A percentile compares a stretch with the other conserved stretches of the same genome.
Evolutionary conservation across 2,329 filamentous ascomycete genomes (phyloP).

Genomic region (Tolypocladium sp.): DNA sequence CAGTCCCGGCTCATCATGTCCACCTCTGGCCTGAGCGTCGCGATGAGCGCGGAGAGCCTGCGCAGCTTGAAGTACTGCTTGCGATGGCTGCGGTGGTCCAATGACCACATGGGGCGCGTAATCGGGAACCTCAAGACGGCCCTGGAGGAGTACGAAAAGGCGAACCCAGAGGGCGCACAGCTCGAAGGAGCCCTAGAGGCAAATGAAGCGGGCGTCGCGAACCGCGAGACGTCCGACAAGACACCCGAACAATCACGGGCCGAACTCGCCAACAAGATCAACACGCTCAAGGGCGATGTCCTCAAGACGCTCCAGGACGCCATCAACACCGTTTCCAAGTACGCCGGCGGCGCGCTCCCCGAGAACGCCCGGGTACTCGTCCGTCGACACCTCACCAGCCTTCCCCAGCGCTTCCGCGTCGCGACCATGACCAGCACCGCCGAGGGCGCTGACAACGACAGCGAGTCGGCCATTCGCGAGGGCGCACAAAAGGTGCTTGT

Average conservation of each 20-base stretch:
- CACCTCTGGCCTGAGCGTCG: slow-evolving; percentile 82
- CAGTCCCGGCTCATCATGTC: slow-evolving; percentile 80
- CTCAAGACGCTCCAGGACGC: slow-evolving; percentile 73
- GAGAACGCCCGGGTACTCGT: slow-evolving; percentile 82
- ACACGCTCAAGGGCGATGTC: slow-evolving; percentile 58
- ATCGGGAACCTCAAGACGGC: slow-evolving; percentile 66
- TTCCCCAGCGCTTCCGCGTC: slow-evolving; percentile 74
- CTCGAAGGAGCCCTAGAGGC: neutral
- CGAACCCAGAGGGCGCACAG: slow-evolving; percentile 5
- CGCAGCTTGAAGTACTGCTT: slow-evolving; percentile 79
- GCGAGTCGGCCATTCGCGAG: slow-evolving; percentile 31
- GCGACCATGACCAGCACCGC: slow-evolving; percentile 42
- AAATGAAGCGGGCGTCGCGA: neutral
- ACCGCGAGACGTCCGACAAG: slow-evolving; percentile 5
- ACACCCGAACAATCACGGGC: slow-evolving; percentile 19
- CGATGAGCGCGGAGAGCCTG: slow-evolving; percentile 83
- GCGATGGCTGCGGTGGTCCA: slow-evolving; percentile 70
- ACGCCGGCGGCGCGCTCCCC: slow-evolving; percentile 83
- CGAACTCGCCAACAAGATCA: slow-evolving; percentile 54
- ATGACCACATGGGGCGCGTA: slow-evolving; percentile 67
- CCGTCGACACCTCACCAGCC: slow-evolving; percentile 69
- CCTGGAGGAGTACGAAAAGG: slow-evolving; percentile 69
- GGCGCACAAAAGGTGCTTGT: slow-evolving; percentile 71
- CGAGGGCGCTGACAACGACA: slow-evolving; percentile 21
- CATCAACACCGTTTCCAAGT: slow-evolving; percentile 77